Evolutionary conservation across 192 early-diverging fungal genomes (phyloP).

Genomic region (Coemansia sp.): DNA sequence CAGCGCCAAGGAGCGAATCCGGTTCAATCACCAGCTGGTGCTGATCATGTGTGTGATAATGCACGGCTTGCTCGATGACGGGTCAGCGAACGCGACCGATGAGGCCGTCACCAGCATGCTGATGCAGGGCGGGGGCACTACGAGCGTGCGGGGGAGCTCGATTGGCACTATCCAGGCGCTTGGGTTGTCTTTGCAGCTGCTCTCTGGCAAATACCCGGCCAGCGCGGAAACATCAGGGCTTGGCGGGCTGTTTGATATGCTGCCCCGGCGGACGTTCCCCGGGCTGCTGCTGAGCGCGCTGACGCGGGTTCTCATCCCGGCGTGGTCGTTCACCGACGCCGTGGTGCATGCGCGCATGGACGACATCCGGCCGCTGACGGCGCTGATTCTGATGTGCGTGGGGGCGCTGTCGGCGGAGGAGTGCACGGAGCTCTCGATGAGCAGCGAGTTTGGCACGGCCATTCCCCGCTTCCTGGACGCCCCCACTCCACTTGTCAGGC

Average conservation of each 20-base stretch:
- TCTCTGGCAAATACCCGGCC: constrained; percentile 17
- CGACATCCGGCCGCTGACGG: constrained; percentile 16
- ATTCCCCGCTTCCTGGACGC: constrained; percentile 45
- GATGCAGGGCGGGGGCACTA: not conserved
- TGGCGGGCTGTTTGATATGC: not conserved
- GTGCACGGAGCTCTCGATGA: constrained; percentile 14
- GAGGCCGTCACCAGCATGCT: constrained; percentile 17
- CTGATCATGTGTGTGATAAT: not conserved
- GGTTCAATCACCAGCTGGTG: constrained; percentile 1
- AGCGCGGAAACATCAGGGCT: not conserved
- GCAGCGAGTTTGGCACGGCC: constrained; percentile 30
- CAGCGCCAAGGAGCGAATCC: not conserved
- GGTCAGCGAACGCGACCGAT: constrained; percentile 3
- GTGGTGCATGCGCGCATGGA: constrained; percentile 10
- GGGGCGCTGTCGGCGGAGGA: constrained; percentile 15
- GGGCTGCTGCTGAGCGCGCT: constrained; percentile 11
- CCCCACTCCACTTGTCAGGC: constrained; percentile 23
- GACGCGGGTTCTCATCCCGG: constrained; percentile 20
- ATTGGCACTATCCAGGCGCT: constrained; percentile 16
- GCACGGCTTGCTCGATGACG: not conserved
- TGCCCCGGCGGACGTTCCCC: constrained; percentile 18
- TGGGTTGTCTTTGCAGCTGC: constrained; percentile 32
- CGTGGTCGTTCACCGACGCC: constrained; percentile 30
- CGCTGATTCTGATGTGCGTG: constrained; percentile 27
- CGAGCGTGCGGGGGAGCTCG: not conserved